These are phyloP conservation scores for Vitis rotundifolia DNA, from an alignment of 164 flowering plant genomes.

Conservation along the genomic window DNA sequence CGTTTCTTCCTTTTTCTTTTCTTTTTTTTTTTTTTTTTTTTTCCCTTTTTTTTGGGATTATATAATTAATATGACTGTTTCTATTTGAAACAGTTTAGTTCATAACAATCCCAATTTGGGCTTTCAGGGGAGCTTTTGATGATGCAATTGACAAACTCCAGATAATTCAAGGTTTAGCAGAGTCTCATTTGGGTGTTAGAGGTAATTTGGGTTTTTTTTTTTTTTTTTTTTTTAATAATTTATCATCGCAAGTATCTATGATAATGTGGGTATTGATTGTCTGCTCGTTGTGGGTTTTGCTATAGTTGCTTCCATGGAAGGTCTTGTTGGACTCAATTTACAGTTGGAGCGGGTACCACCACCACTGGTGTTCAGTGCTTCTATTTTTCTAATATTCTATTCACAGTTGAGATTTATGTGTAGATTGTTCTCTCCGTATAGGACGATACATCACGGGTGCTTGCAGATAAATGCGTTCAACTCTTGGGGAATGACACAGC, in stretches of 20 bases:
- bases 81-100: no score
- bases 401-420: conserved; percentile 17
- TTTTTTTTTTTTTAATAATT: not conserved
- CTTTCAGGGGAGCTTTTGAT: conserved; percentile 53
- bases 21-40: not conserved
- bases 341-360: conserved; percentile 55
- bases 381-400: not conserved
- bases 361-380: not conserved
- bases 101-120: not conserved
- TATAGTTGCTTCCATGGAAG: conserved; percentile 84
- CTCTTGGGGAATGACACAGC: conserved; percentile 26
- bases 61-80: no score
- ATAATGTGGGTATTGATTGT: conserved; percentile 3
- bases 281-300: not conserved
- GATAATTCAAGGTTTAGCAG: conserved; percentile 37
- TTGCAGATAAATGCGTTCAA: conserved; percentile 67
- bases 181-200: conserved; percentile 52
- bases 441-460: conserved; percentile 73
- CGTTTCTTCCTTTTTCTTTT: not conserved
- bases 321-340: conserved; percentile 64
- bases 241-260: not conserved
- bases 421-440: conserved; percentile 32
- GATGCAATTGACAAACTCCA: conserved; percentile 68
- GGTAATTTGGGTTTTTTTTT: conserved; percentile 31
- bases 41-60: not conserved